These are phyloP conservation scores for Cryphonectria nitschkei DNA, from an alignment of 2,329 filamentous ascomycete species.

Conservation along the genomic window DNA sequence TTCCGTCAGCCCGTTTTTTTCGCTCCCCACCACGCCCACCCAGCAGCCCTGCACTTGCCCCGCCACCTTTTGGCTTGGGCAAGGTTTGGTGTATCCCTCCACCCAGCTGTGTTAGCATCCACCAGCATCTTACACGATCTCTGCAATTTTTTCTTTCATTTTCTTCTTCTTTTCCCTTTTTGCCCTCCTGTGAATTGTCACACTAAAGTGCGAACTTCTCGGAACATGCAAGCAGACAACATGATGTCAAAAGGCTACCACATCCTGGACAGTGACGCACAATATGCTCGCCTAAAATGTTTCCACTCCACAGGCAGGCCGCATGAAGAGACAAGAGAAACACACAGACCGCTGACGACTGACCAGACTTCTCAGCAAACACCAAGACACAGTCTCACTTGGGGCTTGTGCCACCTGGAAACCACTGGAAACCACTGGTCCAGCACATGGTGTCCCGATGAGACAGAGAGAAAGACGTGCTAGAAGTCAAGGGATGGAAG, in stretches of 20 bases:
- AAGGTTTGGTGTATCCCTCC: too few relatives aligned
- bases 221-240: background rate
- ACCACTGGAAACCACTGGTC: background rate
- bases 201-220: background rate
- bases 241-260: background rate
- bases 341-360: conserved; percentile 3
- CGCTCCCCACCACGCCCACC: too few relatives aligned
- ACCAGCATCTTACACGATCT: background rate
- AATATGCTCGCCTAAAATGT: background rate
- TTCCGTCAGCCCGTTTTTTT: background rate
- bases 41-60: background rate
- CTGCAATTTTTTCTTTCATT: background rate
- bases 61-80: background rate
- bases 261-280: background rate
- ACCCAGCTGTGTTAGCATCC: background rate
- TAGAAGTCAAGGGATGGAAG: background rate
- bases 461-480: conserved; percentile 1
- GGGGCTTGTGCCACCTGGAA: background rate
- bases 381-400: conserved; percentile 14
- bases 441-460: conserved; percentile 4
- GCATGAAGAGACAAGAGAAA: background rate
- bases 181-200: background rate
- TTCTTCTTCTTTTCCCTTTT: background rate
- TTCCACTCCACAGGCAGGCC: background rate
- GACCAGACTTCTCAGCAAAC: background rate